Conservation (phyloP, 148 eudicot species). For the Rhododendron williamsianum region DNA sequence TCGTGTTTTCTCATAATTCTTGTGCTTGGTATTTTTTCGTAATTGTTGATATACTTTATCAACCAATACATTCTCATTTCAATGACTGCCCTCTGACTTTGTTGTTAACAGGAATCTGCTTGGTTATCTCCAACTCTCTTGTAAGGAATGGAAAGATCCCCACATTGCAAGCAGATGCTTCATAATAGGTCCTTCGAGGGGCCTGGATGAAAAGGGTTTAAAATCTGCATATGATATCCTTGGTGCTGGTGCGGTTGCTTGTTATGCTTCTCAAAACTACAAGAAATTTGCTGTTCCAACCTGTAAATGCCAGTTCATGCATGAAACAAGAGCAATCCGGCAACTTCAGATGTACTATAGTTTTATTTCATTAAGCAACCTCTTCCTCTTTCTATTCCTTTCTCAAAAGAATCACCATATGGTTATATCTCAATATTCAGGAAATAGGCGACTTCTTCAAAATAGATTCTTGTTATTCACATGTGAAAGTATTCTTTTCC, state of each 20-base stretch:
- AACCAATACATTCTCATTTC: not conserved
- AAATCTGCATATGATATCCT: constrained; percentile 59
- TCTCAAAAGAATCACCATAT: not conserved
- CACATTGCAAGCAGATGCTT: constrained; percentile 54
- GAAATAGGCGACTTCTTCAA: not conserved
- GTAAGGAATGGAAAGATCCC: constrained; percentile 47
- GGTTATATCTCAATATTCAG: not conserved
- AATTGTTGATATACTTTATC: not conserved
- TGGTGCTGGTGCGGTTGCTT: constrained; percentile 77
- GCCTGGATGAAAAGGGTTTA: constrained; percentile 45
- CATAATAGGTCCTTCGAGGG: constrained; percentile 28
- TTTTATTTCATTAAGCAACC: not conserved
- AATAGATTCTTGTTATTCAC: not conserved
- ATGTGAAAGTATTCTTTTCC: not conserved
- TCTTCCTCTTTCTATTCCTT: not conserved
- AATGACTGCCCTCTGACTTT: not conserved
- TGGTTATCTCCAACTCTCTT: constrained; percentile 55
- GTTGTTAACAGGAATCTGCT: constrained; percentile 66
- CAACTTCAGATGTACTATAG: constrained; percentile 60
- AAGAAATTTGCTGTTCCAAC: constrained; percentile 39
- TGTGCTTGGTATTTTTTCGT: not conserved
- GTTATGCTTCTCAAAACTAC: constrained; percentile 40
- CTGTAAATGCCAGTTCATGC: constrained; percentile 42
- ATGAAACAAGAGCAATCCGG: constrained; percentile 27
- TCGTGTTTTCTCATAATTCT: not conserved